A percentile compares a stretch with the other conserved stretches of the same genome.
phyloP scores from a whole-genome alignment of 2,329 filamentous ascomycete species.

The Aspergillus ruber region DNA sequence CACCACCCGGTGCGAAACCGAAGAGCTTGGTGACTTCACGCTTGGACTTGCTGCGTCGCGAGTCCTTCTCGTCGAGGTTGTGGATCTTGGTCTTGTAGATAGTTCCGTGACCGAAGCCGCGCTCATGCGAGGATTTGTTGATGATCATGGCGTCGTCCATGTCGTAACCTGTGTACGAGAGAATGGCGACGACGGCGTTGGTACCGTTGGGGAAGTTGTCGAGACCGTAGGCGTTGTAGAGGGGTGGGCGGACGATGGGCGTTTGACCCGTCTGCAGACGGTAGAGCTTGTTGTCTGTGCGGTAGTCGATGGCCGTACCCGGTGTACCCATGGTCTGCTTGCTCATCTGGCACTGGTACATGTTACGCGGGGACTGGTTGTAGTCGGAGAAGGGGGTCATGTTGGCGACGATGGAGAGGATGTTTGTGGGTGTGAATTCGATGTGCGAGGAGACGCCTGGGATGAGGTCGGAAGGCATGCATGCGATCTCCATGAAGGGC shows the following conservation, averaged over 20 bases:
- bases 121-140: conserved; percentile 93
- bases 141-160: conserved; percentile 99
- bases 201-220: conserved; percentile 98
- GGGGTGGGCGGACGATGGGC: conserved; percentile 80
- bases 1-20: conserved; percentile 75
- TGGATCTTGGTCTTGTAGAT: conserved; percentile 98
- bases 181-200: conserved; percentile 93
- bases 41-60: conserved; percentile 57
- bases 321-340: conserved; percentile 99
- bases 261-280: conserved; percentile 92
- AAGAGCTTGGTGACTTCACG: conserved; percentile 75
- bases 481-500: conserved; percentile 96
- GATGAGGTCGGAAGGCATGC: conserved; percentile 76
- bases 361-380: conserved; percentile 97
- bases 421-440: conserved; percentile 90
- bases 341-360: conserved; percentile 99
- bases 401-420: conserved; percentile 93
- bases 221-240: conserved; percentile 93
- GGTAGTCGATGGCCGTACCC: conserved; percentile 72
- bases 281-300: conserved; percentile 97
- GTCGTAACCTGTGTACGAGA: conserved; percentile 97
- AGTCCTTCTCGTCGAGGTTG: conserved; percentile 70
- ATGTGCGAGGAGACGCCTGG: conserved; percentile 90
- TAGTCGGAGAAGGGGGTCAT: conserved; percentile 99
- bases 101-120: conserved; percentile 90